These are phyloP conservation scores for Aspergillus aculeatus DNA, from an alignment of 2,329 filamentous ascomycete genomes.

Conservation along the genomic window DNA sequence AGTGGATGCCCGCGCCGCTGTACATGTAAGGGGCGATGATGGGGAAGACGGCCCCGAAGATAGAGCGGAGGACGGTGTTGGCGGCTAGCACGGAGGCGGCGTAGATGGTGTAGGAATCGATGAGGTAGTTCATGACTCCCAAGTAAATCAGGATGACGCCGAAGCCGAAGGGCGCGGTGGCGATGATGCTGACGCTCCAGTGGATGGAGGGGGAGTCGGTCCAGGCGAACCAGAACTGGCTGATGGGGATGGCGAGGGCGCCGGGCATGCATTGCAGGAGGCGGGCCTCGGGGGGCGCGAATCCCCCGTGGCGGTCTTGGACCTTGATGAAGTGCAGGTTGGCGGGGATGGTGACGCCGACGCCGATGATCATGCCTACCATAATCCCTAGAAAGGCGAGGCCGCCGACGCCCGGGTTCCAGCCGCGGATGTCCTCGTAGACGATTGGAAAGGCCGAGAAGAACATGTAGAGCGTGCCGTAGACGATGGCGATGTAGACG, in stretches of 20 bases:
- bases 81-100: slow-evolving; percentile 4
- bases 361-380: background rate
- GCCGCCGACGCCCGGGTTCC: slow-evolving; percentile 1
- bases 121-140: slow-evolving; percentile 2
- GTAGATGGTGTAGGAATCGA: slow-evolving; percentile 6
- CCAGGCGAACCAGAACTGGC: slow-evolving; percentile 8
- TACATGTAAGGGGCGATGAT: slow-evolving; percentile 4
- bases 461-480: slow-evolving; percentile 7
- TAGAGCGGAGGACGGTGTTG: background rate
- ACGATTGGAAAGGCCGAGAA: slow-evolving; percentile 5
- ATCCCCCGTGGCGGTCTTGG: background rate
- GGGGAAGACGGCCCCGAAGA: background rate
- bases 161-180: slow-evolving; percentile 1
- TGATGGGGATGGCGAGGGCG: background rate
- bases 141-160: slow-evolving; percentile 1
- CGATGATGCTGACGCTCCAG: slow-evolving; percentile 4
- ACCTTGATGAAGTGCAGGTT: background rate
- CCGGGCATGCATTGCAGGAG: slow-evolving; percentile 3
- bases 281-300: background rate
- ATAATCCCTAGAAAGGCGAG: background rate
- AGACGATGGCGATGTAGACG: slow-evolving; percentile 2
- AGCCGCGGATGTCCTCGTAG: slow-evolving; percentile 1
- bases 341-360: background rate
- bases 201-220: background rate
- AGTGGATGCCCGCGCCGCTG: background rate